Evolutionary conservation across 2,329 filamentous ascomycete genomes (phyloP), one percentile per base, ranked within the genome.

Genomic region (Calonectria fujianensis): DNA sequence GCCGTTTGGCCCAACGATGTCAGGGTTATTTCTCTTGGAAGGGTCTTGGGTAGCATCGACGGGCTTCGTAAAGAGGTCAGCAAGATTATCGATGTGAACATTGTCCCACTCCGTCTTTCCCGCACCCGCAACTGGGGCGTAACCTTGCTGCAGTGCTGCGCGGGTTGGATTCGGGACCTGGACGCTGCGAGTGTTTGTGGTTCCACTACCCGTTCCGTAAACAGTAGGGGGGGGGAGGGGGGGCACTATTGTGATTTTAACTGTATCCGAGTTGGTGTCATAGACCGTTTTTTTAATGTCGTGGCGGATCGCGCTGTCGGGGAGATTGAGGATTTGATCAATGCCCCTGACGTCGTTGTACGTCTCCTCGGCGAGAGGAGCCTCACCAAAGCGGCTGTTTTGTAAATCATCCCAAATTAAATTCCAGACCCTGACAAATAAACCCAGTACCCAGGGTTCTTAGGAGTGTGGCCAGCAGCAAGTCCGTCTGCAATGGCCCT

Each of bases 221-320:
- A 91, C 90, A 64, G 84, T 85, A 0, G 89, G 88, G 4, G 89
- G 89, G 3, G 84, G 4, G 89, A 89, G 3, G 84, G 82, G 24
- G 24, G 24, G 82, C n/a, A 90, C 81, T 74, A 91, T 86, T 61
- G 88, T 84, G 16, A 85, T 85, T 75, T 84, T 85, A 69, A 90
- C 84, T 1, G 75, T 74, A 11, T 83, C 80, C 3, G 82, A 81
- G 45, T 84, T 85, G 50, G 85, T 83, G 0, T 77, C 85, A 35
- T 88, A 85, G n/a, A 95, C 89, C 31, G 94, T 88, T 81, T 92
- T 90, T 83, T 96, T 94, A 5, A 95, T 90, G 79, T 92, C 87
- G 18, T 93, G 90, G 84, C 96, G 94, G 31, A 88, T 81, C 13
- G 89, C 92, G 0, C 84, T 80, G 79, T 92, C 90, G 0, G 92